A percentile compares a stretch with the other conserved stretches of the same genome.
These are phyloP conservation scores for Paxillus ammoniavirescens DNA, from an alignment of 768 basidiomycete genomes.

Conservation along the genomic window DNA sequence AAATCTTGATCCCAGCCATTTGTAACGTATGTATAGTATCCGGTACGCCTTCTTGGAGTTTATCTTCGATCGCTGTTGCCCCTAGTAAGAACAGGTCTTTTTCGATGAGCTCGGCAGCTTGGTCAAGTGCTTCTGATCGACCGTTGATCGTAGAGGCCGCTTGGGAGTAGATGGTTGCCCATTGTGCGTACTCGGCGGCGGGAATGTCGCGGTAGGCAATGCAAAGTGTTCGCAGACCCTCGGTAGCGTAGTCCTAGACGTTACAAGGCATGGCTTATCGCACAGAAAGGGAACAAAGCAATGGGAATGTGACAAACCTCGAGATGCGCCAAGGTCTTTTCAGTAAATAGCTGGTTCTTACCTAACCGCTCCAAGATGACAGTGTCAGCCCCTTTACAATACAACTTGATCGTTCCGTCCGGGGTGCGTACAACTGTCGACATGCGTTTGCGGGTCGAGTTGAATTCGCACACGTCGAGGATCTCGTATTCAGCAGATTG, in stretches of 20 bases:
- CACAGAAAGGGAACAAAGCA: neutral
- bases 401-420: conserved; percentile 90
- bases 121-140: conserved; percentile 91
- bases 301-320: conserved; percentile 54
- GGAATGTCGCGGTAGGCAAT: conserved; percentile 92
- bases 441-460: conserved; percentile 97
- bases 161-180: conserved; percentile 84
- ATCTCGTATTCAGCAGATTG: conserved; percentile 79
- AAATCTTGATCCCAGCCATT: conserved; percentile 98
- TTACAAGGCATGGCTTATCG: conserved; percentile 5
- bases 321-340: conserved; percentile 84
- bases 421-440: conserved; percentile 88
- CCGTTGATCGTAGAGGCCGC: conserved; percentile 96
- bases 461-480: conserved; percentile 98
- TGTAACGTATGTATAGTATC: conserved; percentile 97
- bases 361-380: conserved; percentile 94
- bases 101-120: conserved; percentile 94
- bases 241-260: conserved; percentile 88
- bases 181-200: conserved; percentile 86
- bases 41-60: conserved; percentile 96
- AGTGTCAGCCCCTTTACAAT: conserved; percentile 97
- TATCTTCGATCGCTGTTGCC: conserved; percentile 98
- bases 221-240: conserved; percentile 95
- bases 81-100: conserved; percentile 90
- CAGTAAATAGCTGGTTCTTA: conserved; percentile 79